These are phyloP conservation scores for Zizania latifolia DNA, from an alignment of 176 grass and related monocot species.

Conservation along the genomic window DNA sequence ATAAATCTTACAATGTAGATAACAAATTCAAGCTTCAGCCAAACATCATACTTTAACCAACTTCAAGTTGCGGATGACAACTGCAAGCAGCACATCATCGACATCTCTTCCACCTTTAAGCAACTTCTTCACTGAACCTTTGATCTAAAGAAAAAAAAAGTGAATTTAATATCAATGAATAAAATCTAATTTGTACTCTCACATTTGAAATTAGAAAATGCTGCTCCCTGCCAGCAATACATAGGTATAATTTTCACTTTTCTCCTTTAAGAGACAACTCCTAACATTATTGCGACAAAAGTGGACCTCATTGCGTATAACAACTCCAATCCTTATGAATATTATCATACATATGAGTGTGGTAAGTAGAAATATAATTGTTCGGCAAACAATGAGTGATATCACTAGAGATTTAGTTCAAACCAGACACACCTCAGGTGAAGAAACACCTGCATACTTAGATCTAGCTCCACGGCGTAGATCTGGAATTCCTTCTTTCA, in stretches of 20 bases:
- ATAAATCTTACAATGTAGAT: slow-evolving; percentile 1
- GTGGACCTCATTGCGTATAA: not conserved
- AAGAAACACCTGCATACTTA: slow-evolving; percentile 77
- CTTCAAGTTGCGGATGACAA: slow-evolving; percentile 90
- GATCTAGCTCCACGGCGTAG: slow-evolving; percentile 72
- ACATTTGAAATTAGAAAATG: not conserved
- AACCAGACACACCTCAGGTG: slow-evolving; percentile 61
- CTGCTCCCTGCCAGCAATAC: not conserved
- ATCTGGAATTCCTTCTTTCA: slow-evolving; percentile 87
- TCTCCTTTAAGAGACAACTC: not conserved
- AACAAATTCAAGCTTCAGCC: slow-evolving; percentile 12
- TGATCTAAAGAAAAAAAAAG: slow-evolving; percentile 47
- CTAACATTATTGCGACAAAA: not conserved
- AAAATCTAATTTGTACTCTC: not conserved
- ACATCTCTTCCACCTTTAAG: slow-evolving; percentile 69
- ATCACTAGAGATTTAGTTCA: not conserved
- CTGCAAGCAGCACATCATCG: slow-evolving; percentile 75
- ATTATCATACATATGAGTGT: not conserved
- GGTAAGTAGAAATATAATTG: not conserved
- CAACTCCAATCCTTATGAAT: not conserved
- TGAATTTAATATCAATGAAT: not conserved
- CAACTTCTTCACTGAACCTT: slow-evolving; percentile 64
- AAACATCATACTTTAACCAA: slow-evolving; percentile 59
- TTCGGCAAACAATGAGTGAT: not conserved
- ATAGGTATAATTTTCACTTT: not conserved